These are phyloP conservation scores for Pseudocercospora macadamiae DNA, from an alignment of 2,329 filamentous ascomycete species.

Conservation along the genomic window DNA sequence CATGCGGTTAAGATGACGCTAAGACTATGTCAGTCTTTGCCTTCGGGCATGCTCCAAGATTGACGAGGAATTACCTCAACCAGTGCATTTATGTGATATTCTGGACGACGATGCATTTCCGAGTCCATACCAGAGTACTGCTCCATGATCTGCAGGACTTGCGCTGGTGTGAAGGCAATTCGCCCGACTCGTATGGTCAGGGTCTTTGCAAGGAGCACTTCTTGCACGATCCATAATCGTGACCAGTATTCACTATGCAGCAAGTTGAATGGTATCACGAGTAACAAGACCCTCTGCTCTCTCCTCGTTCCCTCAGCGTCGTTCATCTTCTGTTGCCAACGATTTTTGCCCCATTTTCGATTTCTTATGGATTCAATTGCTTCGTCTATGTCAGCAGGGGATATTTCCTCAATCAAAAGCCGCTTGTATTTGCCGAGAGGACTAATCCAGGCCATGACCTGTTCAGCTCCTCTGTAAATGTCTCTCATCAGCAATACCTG, in stretches of 20 bases:
- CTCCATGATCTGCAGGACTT: neutral
- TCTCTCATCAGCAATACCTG: neutral
- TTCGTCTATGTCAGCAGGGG: too few relatives aligned
- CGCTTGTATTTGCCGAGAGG: neutral
- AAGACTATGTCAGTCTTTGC: too few relatives aligned
- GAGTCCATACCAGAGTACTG: neutral
- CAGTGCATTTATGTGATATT: too few relatives aligned
- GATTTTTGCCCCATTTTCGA: neutral
- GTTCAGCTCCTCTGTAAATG: neutral
- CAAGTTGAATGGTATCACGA: too few relatives aligned
- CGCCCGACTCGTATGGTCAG: neutral
- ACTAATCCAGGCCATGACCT: neutral
- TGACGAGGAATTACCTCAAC: too few relatives aligned
- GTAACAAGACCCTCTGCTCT: too few relatives aligned
- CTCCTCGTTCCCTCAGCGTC: too few relatives aligned
- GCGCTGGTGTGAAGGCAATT: neutral
- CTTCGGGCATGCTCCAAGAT: too few relatives aligned
- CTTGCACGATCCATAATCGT: slow-evolving; percentile 1
- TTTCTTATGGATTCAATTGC: too few relatives aligned
- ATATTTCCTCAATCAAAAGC: too few relatives aligned
- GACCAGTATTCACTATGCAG: neutral
- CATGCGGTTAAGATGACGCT: too few relatives aligned
- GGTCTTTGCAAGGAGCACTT: neutral
- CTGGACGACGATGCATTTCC: too few relatives aligned
- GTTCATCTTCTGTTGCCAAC: neutral